Evolutionary conservation across 2,329 filamentous ascomycete species (phyloP).

Genomic region (Monosporascus sp.): DNA sequence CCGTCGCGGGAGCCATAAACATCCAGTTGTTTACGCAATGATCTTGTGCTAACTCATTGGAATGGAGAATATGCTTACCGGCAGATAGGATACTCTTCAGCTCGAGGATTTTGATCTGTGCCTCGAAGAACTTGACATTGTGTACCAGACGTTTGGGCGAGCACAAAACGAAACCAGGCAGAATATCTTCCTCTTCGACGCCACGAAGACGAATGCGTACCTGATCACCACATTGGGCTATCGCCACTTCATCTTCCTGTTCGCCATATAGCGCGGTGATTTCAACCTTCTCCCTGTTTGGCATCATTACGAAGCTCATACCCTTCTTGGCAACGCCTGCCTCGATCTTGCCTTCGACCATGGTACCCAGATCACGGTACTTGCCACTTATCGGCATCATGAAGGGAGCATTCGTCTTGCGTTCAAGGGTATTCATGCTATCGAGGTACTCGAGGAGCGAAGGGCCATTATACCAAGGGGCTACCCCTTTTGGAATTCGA

Average conservation of each 20-base stretch:
- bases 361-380: conserved; percentile 94
- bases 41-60: no score
- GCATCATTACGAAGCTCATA: conserved; percentile 87
- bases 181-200: conserved; percentile 94
- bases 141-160: conserved; percentile 91
- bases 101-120: conserved; percentile 92
- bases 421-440: conserved; percentile 83
- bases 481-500: conserved; percentile 68
- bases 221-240: conserved; percentile 89
- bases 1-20: no score
- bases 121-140: conserved; percentile 84
- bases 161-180: conserved; percentile 93
- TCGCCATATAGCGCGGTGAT: conserved; percentile 88
- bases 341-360: conserved; percentile 97
- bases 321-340: conserved; percentile 91
- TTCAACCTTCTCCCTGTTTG: conserved; percentile 76
- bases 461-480: conserved; percentile 82
- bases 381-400: conserved; percentile 99
- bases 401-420: conserved; percentile 95
- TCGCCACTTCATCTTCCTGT: conserved; percentile 83
- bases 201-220: conserved; percentile 87
- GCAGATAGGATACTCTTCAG: conserved; percentile 90
- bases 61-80: conserved; percentile 27
- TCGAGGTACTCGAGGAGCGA: conserved; percentile 96
- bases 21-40: no score